A percentile compares a stretch with the other conserved stretches of the same genome.
Evolutionary conservation across 352 stramenopile genomes (phyloP).

Genomic region (Globisporangium polare): DNA sequence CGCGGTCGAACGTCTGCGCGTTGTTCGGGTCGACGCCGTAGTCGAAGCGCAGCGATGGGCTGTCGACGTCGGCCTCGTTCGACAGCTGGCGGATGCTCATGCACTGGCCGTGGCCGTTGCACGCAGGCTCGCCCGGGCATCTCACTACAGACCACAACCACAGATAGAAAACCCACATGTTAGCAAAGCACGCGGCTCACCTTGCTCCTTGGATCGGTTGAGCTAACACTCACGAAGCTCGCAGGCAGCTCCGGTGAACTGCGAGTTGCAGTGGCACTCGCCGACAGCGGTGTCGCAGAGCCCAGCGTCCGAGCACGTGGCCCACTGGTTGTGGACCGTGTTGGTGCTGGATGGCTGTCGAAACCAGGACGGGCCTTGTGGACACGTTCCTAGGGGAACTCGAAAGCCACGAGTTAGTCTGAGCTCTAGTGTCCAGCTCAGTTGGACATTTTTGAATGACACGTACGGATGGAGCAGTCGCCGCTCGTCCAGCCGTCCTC

Average conservation of each 20-base stretch:
- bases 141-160: conserved; percentile 33
- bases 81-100: conserved; percentile 69
- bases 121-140: conserved; percentile 47
- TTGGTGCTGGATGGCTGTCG: conserved; percentile 35
- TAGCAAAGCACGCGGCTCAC: too few species aligned
- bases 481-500: conserved; percentile 55
- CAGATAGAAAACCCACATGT: too few species aligned
- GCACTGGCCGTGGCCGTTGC: conserved; percentile 74
- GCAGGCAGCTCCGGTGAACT: conserved; percentile 57
- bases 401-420: neutral
- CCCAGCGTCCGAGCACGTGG: conserved; percentile 57
- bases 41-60: conserved; percentile 50
- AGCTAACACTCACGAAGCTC: conserved; percentile 48
- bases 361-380: conserved; percentile 63
- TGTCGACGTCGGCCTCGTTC: conserved; percentile 46
- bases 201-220: too few species aligned
- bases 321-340: conserved; percentile 44
- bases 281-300: conserved; percentile 49
- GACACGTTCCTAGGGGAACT: conserved; percentile 71
- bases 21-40: conserved; percentile 72
- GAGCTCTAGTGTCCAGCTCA: neutral
- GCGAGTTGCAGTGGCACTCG: conserved; percentile 55
- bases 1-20: conserved; percentile 68
- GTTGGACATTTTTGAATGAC: neutral
- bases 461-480: conserved; percentile 61